Evolutionary conservation across 441 rosid genomes (phyloP), one percentile per base, ranked within the genome.

Genomic region (Aquilaria agallochum): DNA sequence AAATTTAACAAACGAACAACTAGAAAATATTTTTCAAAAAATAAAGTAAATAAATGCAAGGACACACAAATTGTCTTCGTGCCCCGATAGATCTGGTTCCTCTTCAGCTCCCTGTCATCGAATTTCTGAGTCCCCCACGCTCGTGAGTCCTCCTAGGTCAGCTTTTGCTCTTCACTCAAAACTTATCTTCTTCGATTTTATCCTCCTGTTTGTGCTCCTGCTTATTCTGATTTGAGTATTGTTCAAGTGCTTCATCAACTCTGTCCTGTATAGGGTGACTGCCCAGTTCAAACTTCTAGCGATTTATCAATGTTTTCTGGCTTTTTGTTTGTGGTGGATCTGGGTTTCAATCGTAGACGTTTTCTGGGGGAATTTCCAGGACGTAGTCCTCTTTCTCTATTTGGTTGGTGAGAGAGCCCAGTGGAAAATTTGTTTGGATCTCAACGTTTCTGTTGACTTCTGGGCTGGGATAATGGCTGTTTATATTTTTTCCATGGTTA

Each of bases 61-160:
- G 27, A 20, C 27, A 20, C 27, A 0, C 45, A 40, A 40, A 63
- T 47, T 60, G 69, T 50, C n/a, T 5, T 30, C 53, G 9, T 56
- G 49, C 58, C 58, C 58, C 44, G 27, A 45, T 58, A 73, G 78
- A 69, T 71, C 76, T 74, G 45, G 76, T 69, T 64, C 47, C 36
- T 54, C 42, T 73, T 63, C 68, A 53, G 68, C 78, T 59, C 55
- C 60, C 46, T 54, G 34, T 36, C 8, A 58, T 58, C 66, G 45
- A 59, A 5, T 13, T 42, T 40, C 65, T 53, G 30, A 2, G 60
- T 33, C 40, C 51, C 52, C 33, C 6, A 45, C 32, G 56, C 44
- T 57, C 46, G 10, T 33, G 46, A 68, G 72, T 60, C 73, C 14
- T 68, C 72, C 44, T 20, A 73, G 84, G 84, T 77, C 74, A 70